Evolutionary conservation across 169 alveolate genomes (phyloP).

Genomic region (Besnoitia besnoiti): DNA sequence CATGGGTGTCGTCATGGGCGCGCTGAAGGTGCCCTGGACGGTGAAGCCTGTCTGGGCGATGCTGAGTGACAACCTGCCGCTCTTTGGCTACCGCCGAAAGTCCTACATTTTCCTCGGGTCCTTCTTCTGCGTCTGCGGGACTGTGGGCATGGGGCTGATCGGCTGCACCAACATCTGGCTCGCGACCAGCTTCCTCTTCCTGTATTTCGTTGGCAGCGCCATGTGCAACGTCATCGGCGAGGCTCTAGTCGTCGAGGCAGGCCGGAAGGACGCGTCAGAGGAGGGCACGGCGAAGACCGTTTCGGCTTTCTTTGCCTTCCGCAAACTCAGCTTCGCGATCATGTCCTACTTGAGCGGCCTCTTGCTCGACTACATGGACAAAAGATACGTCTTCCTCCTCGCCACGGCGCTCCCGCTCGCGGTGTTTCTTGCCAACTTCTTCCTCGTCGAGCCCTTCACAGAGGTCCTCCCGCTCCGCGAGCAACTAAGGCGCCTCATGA

Average conservation of each 20-base stretch:
- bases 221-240: constrained; percentile 88
- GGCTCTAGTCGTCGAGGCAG: constrained; percentile 88
- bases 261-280: constrained; percentile 74
- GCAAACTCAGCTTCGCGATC: constrained; percentile 82
- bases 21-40: constrained; percentile 86
- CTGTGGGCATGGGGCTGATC: constrained; percentile 72
- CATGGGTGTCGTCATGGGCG: constrained; percentile 78
- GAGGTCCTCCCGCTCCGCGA: constrained; percentile 51
- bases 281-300: constrained; percentile 77
- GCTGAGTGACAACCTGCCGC: constrained; percentile 84
- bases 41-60: constrained; percentile 86
- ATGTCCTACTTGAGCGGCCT: constrained; percentile 84
- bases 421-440: constrained; percentile 77
- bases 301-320: constrained; percentile 81
- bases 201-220: constrained; percentile 66
- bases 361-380: constrained; percentile 72
- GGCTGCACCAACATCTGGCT: constrained; percentile 78
- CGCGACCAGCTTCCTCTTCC: constrained; percentile 68
- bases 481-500: constrained; percentile 61
- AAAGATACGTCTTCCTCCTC: constrained; percentile 79
- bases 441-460: constrained; percentile 74
- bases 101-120: constrained; percentile 83
- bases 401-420: constrained; percentile 80
- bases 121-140: constrained; percentile 73
- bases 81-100: constrained; percentile 86